These are phyloP conservation scores for Phytopythium boreale DNA, from an alignment of 352 stramenopile genomes.

Conservation along the genomic window DNA sequence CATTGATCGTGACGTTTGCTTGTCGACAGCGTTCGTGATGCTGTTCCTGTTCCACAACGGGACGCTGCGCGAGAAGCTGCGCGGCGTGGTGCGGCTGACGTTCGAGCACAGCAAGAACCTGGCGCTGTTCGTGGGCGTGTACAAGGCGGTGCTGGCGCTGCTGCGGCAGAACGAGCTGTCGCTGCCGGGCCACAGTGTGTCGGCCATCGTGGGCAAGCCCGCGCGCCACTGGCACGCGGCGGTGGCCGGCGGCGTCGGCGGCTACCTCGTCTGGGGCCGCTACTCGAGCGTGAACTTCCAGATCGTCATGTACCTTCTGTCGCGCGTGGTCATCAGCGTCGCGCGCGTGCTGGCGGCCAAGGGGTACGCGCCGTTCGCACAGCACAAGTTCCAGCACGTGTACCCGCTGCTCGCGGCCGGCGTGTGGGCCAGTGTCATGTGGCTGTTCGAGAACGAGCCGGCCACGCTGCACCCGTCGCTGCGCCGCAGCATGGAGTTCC, in stretches of 20 bases:
- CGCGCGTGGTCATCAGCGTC: conserved; percentile 63
- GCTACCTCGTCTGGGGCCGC: conserved; percentile 81
- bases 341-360: conserved; percentile 64
- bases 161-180: conserved; percentile 55
- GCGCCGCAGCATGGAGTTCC: conserved; percentile 86
- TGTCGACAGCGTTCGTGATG: conserved; percentile 81
- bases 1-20: not conserved
- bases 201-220: conserved; percentile 54
- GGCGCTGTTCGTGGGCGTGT: conserved; percentile 85
- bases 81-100: conserved; percentile 67
- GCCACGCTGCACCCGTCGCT: conserved; percentile 75
- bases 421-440: conserved; percentile 85
- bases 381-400: conserved; percentile 66
- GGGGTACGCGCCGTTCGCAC: conserved; percentile 57
- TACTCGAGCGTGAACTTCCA: conserved; percentile 90
- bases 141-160: conserved; percentile 73
- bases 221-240: conserved; percentile 74
- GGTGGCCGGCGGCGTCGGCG: conserved; percentile 68
- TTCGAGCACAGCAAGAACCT: conserved; percentile 89
- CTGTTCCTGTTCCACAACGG: conserved; percentile 87
- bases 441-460: conserved; percentile 85
- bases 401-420: conserved; percentile 75
- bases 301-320: conserved; percentile 89
- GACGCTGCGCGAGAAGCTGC: conserved; percentile 73
- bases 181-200: conserved; percentile 26